Base-by-base conservation (phyloP, 2,329 filamentous ascomycete species). In the Aspergillus arachidicola region DNA sequence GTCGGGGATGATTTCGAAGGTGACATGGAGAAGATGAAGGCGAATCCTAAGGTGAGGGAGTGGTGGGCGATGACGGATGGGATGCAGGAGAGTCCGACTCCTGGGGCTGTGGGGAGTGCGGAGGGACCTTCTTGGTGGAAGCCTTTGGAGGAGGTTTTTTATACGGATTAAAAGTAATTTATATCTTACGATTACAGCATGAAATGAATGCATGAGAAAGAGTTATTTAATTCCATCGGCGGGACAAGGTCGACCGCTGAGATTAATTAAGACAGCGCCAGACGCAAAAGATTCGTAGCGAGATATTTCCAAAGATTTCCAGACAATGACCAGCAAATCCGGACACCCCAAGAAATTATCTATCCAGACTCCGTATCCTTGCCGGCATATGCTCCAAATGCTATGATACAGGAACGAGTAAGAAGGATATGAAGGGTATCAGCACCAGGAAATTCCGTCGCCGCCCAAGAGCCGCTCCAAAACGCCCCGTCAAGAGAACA, bases 51-150 rank as follows among this genome's bases (percentile, higher is more conserved):
- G 72, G 89, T 94, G 38, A 84, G 87, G 60, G 88, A 91, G 75
- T 94, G 91, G 92, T 94, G 91, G 91, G 81, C 81, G 62, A 89
- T 94, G 87, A 94, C 91, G 57, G 91, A 94, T 75, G 82, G 82
- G 16, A 92, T 89, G 82, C 91, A 94, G 71, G 75, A 77, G 61
- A 76, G 74, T 51, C 73, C 69, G 1, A 69, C 76, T 57, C 64
- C 72, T 1, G 73, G 72, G 23, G 75, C 75, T 16, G 64, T 75
- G 34, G 61, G 73, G 46, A 77, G 74, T 66, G 72, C 72, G 16
- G 74, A 74, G 45, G 75, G 75, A 1, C 75, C 75, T 14, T 73
- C 74, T 11, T 78, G 75, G 75, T 78, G 74, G 75, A 77, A 76
- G 66, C 65, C 66, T 0, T 56, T 77, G 53, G 75, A 78, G 23